phyloP scores from a whole-genome alignment of 2,329 filamentous ascomycete genomes.

The Falciphora oryzae region DNA sequence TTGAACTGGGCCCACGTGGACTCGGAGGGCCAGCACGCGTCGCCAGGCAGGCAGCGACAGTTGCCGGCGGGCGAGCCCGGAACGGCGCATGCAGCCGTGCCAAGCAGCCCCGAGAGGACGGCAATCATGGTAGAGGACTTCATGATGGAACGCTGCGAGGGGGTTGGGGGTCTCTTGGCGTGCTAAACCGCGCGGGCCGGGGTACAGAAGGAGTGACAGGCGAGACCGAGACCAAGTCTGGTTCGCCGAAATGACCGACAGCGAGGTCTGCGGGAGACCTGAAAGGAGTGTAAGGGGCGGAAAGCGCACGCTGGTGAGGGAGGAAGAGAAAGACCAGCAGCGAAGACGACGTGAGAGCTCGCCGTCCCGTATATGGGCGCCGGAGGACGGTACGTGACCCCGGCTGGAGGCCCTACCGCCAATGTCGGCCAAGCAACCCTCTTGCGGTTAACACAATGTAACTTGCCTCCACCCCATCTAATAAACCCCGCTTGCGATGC shows the following conservation, averaged over 20 bases:
- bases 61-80: not conserved
- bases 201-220: not conserved
- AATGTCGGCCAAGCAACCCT: not conserved
- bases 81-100: not conserved
- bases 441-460: not conserved
- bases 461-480: not conserved
- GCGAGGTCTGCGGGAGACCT: not conserved
- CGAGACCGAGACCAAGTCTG: not conserved
- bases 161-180: too few relatives aligned
- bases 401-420: not conserved
- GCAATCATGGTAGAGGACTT: not conserved
- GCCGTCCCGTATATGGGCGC: not conserved
- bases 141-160: not conserved
- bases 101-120: not conserved
- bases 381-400: too few relatives aligned
- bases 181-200: too few relatives aligned
- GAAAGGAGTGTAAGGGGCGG: not conserved
- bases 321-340: not conserved
- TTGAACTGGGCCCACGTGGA: conserved; percentile 12
- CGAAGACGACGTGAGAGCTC: not conserved
- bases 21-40: conserved; percentile 8
- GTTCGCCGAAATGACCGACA: not conserved
- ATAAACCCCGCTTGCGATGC: not conserved
- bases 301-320: not conserved
- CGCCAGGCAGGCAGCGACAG: conserved; percentile 8